phyloP scores from a whole-genome alignment of 208 protist species.

The Dictyostelium gargantuum region DNA sequence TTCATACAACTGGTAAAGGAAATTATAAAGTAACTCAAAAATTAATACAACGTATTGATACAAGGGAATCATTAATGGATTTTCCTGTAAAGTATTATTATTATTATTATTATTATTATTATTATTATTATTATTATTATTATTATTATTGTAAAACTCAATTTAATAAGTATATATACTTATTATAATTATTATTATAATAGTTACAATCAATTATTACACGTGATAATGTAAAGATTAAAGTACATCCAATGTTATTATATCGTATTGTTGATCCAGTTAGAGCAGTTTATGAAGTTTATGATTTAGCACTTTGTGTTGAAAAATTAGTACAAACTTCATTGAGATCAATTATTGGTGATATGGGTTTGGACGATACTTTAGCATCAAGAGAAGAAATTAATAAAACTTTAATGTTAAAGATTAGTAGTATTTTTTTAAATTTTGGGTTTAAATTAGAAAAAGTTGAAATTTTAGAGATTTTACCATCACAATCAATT shows the following conservation, averaged over 20 bases:
- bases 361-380: slow-evolving; percentile 75
- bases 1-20: not conserved
- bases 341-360: slow-evolving; percentile 69
- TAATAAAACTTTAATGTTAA: slow-evolving; percentile 52
- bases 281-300: slow-evolving; percentile 71
- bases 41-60: not conserved
- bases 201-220: slow-evolving; percentile 72
- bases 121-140: no score
- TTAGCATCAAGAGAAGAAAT: slow-evolving; percentile 74
- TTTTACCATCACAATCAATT: slow-evolving; percentile 51
- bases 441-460: slow-evolving; percentile 70
- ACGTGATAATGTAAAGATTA: slow-evolving; percentile 73
- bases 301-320: slow-evolving; percentile 53
- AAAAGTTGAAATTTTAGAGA: slow-evolving; percentile 75
- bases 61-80: slow-evolving; percentile 28
- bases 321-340: slow-evolving; percentile 74
- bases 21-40: slow-evolving; percentile 1
- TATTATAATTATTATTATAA: no score
- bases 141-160: no score
- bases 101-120: not conserved
- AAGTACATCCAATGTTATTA: slow-evolving; percentile 68
- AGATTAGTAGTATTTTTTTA: slow-evolving; percentile 58
- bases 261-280: slow-evolving; percentile 70
- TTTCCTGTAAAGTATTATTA: not conserved
- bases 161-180: no score